Evolutionary conservation across 495 filamentous ascomycete species (phyloP).

Genomic region (Amphirosellinia nigrospora): DNA sequence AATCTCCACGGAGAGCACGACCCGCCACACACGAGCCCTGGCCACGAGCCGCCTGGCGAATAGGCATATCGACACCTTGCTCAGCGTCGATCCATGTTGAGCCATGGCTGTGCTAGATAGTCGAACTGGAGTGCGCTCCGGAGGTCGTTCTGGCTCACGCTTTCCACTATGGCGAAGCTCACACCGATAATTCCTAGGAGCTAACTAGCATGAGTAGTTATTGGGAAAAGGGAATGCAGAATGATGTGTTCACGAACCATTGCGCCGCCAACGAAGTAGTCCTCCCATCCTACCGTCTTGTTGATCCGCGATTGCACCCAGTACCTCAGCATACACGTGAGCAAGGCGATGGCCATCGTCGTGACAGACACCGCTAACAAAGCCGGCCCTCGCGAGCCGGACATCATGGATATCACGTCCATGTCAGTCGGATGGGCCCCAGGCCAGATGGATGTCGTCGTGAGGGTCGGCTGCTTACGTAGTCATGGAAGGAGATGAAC

Average conservation of each 20-base stretch:
- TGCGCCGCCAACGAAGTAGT: conserved; percentile 39
- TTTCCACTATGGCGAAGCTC: conserved; percentile 43
- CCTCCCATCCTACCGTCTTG: conserved; percentile 38
- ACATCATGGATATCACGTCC: neutral
- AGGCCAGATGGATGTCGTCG: conserved; percentile 6
- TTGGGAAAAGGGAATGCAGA: neutral
- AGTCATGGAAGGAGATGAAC: neutral
- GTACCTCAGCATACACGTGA: conserved; percentile 44
- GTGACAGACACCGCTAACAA: conserved; percentile 47
- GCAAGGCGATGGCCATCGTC: conserved; percentile 40
- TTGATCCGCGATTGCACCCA: conserved; percentile 37
- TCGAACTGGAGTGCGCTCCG: conserved; percentile 42
- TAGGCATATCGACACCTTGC: conserved; percentile 47
- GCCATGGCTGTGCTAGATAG: conserved; percentile 45
- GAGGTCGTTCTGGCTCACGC: conserved; percentile 29
- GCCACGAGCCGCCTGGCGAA: conserved; percentile 40
- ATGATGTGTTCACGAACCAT: conserved; percentile 33
- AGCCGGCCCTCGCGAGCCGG: conserved; percentile 44
- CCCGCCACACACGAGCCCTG: conserved; percentile 37
- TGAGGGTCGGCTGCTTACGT: neutral
- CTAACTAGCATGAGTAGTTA: no score
- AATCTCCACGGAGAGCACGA: conserved; percentile 39
- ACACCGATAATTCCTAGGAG: conserved; percentile 43
- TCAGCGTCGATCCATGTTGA: conserved; percentile 43
- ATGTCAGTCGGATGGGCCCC: conserved; percentile 20